phyloP scores from a whole-genome alignment of 306 rosid species.

The Fragaria iinumae region DNA sequence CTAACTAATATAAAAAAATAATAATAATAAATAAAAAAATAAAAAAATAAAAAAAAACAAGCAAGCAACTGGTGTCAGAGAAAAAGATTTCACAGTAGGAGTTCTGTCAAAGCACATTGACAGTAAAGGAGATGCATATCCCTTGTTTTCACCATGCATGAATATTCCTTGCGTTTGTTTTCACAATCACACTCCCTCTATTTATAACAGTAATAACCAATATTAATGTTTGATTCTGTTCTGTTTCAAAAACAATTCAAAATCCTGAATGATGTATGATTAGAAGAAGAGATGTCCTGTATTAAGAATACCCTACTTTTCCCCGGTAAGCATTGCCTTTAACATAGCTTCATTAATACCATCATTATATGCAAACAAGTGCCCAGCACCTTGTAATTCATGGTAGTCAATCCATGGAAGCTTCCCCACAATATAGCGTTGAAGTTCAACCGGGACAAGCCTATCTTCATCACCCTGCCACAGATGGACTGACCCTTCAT shows the following conservation, averaged over 20 bases:
- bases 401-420: slow-evolving; percentile 75
- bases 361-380: slow-evolving; percentile 34
- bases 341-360: slow-evolving; percentile 34
- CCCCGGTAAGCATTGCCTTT: slow-evolving; percentile 31
- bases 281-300: background rate
- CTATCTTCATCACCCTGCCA: slow-evolving; percentile 73
- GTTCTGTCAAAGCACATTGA: background rate
- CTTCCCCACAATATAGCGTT: slow-evolving; percentile 41
- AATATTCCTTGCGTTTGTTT: background rate
- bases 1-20: no score
- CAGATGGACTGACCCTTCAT: slow-evolving; percentile 45
- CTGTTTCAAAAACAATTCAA: background rate
- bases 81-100: background rate
- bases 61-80: no score
- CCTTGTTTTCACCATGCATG: background rate
- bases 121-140: background rate
- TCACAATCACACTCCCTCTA: background rate
- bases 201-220: background rate
- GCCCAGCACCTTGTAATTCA: slow-evolving; percentile 67
- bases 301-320: slow-evolving; percentile 14
- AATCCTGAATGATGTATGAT: background rate
- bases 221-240: background rate
- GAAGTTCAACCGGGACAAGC: slow-evolving; percentile 38
- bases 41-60: no score
- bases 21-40: no score